These are phyloP conservation scores for Tuctoria greenei DNA, from an alignment of 176 grass and related monocot genomes.

Conservation along the genomic window DNA sequence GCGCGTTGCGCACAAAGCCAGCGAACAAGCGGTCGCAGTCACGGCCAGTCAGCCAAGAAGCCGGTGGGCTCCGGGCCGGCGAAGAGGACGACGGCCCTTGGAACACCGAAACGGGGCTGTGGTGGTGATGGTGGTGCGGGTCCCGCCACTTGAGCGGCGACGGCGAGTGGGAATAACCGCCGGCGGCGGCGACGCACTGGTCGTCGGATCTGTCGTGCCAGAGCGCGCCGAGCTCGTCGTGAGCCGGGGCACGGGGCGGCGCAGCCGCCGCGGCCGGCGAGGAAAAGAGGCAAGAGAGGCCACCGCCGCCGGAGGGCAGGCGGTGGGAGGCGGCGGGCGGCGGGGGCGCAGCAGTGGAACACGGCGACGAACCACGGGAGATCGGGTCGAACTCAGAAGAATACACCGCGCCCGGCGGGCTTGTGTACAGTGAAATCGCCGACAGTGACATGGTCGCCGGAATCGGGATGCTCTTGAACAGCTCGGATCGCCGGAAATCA, in stretches of 20 bases:
- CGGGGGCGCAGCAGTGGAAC: slow-evolving; percentile 41
- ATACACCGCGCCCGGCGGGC: slow-evolving; percentile 49
- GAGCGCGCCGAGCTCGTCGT: slow-evolving; percentile 47
- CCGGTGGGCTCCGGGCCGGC: slow-evolving; percentile 51
- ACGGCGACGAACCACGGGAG: slow-evolving; percentile 45
- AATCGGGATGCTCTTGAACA: slow-evolving; percentile 24
- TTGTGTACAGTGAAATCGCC: slow-evolving; percentile 77
- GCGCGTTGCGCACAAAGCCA: slow-evolving; percentile 59
- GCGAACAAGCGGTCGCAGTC: slow-evolving; percentile 59
- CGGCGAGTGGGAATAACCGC: slow-evolving; percentile 39
- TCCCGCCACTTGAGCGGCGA: slow-evolving; percentile 68
- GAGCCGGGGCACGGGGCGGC: slow-evolving; percentile 35
- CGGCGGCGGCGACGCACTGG: slow-evolving; percentile 33
- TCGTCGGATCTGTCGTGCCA: slow-evolving; percentile 67
- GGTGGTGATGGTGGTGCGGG: slow-evolving; percentile 57
- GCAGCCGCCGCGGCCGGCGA: slow-evolving; percentile 41
- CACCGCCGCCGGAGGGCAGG: slow-evolving; percentile 46
- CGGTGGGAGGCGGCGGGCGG: slow-evolving; percentile 30
- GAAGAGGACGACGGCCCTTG: slow-evolving; percentile 54
- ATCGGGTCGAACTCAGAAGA: slow-evolving; percentile 49
- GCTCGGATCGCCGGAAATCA: slow-evolving; percentile 12
- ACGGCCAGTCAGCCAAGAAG: slow-evolving; percentile 42
- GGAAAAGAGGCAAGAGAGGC: slow-evolving; percentile 78
- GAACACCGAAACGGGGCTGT: slow-evolving; percentile 70
- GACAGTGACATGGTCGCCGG: slow-evolving; percentile 58